These are phyloP conservation scores for Calocybe gambosa DNA, from an alignment of 1,284 basidiomycete genomes.

Conservation along the genomic window DNA sequence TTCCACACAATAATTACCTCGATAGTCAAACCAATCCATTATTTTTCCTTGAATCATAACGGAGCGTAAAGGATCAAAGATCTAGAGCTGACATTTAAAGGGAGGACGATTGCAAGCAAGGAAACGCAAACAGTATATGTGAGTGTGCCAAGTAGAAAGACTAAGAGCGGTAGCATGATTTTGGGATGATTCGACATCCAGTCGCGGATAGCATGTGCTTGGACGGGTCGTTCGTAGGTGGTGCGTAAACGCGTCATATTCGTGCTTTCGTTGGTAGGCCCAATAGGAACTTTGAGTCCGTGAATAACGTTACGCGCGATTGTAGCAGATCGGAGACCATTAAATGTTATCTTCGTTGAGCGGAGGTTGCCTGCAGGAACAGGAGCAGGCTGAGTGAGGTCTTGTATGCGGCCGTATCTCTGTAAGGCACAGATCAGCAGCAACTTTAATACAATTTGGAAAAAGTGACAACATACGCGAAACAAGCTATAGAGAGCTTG, in stretches of 20 bases:
- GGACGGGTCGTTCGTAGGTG: conserved; percentile 70
- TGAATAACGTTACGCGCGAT: conserved; percentile 86
- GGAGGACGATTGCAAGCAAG: conserved; percentile 9
- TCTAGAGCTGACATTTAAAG: conserved; percentile 32
- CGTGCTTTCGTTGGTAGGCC: conserved; percentile 19
- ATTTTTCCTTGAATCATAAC: conserved; percentile 83
- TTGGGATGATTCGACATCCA: conserved; percentile 86
- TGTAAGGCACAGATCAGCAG: conserved; percentile 25
- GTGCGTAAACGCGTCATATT: conserved; percentile 55
- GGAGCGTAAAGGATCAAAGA: conserved; percentile 89
- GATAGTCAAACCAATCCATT: conserved; percentile 76
- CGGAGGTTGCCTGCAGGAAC: conserved; percentile 67
- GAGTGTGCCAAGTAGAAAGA: conserved; percentile 84
- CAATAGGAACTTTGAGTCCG: conserved; percentile 44
- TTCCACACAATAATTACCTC: conserved; percentile 38
- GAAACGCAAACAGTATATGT: conserved; percentile 70
- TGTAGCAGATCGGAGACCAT: conserved; percentile 63
- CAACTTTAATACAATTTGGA: conserved; percentile 2
- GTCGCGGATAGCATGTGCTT: conserved; percentile 71
- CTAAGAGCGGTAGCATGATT: conserved; percentile 78
- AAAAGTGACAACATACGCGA: conserved; percentile 40
- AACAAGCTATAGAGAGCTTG: conserved; percentile 69
- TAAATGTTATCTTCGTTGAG: conserved; percentile 59
- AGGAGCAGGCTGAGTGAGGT: conserved; percentile 58
- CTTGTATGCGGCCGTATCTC: conserved; percentile 79